These are phyloP conservation scores for Terfezia claveryi DNA, from an alignment of 495 filamentous ascomycete genomes.

Conservation along the genomic window DNA sequence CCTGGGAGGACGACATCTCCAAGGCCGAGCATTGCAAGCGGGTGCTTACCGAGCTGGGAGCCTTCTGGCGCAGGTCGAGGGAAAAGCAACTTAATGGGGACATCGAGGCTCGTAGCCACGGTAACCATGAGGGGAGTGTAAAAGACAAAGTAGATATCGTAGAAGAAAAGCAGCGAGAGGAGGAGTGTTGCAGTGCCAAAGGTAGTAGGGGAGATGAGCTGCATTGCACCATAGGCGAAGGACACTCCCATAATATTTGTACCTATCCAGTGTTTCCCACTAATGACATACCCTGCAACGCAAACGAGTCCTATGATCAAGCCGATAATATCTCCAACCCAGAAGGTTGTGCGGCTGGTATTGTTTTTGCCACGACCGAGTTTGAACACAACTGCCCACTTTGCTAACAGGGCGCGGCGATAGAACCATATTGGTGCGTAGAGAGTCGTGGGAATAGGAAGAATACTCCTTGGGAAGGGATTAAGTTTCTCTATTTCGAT, in stretches of 20 bases:
- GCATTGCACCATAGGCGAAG: constrained; percentile 59
- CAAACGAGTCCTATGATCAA: constrained; percentile 33
- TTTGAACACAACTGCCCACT: constrained; percentile 24
- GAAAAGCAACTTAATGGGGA: constrained; percentile 84
- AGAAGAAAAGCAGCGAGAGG: constrained; percentile 61
- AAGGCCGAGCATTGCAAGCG: constrained; percentile 68
- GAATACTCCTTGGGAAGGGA: background rate
- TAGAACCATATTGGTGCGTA: constrained; percentile 17
- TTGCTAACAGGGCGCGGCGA: constrained; percentile 27
- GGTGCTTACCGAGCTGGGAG: constrained; percentile 3
- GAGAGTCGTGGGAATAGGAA: background rate
- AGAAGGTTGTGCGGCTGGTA: constrained; percentile 10
- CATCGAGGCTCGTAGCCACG: constrained; percentile 72
- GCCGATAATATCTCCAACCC: constrained; percentile 35
- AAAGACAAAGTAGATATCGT: constrained; percentile 94
- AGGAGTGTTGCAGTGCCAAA: constrained; percentile 65
- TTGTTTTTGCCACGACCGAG: constrained; percentile 4
- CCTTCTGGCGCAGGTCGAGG: constrained; percentile 31
- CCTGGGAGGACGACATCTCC: constrained; percentile 91
- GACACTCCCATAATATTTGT: constrained; percentile 75
- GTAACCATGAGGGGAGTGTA: constrained; percentile 95
- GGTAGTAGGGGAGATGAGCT: constrained; percentile 70
- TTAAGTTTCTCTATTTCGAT: constrained; percentile 1
- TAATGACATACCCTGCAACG: constrained; percentile 46
- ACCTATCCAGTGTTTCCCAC: constrained; percentile 51